Conservation (phyloP, 2,329 filamentous ascomycete species). For the Teratosphaeria nubilosa region DNA sequence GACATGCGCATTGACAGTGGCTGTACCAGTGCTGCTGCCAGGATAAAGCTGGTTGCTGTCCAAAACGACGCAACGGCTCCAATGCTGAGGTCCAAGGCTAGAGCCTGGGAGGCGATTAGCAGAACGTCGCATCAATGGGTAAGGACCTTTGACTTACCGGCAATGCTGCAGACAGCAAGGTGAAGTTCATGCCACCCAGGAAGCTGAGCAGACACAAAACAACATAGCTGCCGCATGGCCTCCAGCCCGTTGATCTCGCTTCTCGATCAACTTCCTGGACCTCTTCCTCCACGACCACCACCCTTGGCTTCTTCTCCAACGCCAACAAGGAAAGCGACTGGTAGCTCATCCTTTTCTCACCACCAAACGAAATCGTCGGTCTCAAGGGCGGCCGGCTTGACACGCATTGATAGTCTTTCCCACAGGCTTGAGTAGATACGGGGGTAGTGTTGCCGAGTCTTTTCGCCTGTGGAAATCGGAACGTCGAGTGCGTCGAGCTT, state of each 20-base stretch:
- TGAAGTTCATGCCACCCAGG: slow-evolving; percentile 5
- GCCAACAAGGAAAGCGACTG: slow-evolving; percentile 5
- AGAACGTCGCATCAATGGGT: not conserved
- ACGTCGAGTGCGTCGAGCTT: not conserved
- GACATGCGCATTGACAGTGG: slow-evolving; percentile 31
- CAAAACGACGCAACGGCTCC: slow-evolving; percentile 23
- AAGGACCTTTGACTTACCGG: slow-evolving; percentile 3
- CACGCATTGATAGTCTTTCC: slow-evolving; percentile 8
- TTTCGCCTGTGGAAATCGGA: slow-evolving; percentile 6
- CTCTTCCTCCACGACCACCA: not conserved
- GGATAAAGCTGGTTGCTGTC: slow-evolving; percentile 30
- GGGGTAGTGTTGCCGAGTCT: slow-evolving; percentile 14
- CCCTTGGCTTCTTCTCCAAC: slow-evolving; percentile 1
- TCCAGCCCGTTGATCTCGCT: not conserved
- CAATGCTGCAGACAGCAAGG: slow-evolving; percentile 5
- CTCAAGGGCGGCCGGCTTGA: slow-evolving; percentile 8
- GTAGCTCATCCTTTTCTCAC: slow-evolving; percentile 8
- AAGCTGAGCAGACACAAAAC: slow-evolving; percentile 7
- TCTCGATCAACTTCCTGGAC: not conserved
- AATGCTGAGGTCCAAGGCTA: slow-evolving; percentile 4
- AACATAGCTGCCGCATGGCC: slow-evolving; percentile 1
- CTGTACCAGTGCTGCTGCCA: slow-evolving; percentile 31
- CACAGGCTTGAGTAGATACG: not conserved
- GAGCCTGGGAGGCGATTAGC: not conserved
- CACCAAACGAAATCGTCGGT: slow-evolving; percentile 11